Conservation (phyloP, 2,329 filamentous ascomycete species). For the Stagonosporopsis cucurbitacearum region DNA sequence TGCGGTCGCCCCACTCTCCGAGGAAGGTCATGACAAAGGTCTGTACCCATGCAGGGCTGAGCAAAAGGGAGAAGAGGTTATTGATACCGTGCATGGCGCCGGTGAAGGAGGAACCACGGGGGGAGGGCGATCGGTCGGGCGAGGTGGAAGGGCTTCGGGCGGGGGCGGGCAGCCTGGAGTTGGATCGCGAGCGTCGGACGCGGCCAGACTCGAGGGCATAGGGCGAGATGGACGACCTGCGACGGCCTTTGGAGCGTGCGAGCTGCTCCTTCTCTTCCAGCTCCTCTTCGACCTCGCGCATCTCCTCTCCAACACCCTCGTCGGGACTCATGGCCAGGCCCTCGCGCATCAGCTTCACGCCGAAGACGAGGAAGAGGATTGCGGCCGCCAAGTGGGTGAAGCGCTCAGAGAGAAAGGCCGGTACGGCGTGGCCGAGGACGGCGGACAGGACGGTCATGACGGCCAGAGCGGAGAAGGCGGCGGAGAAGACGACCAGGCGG, state of each 20-base stretch:
- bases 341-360: constrained; percentile 81
- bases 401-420: constrained; percentile 86
- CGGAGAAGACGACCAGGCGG: constrained; percentile 89
- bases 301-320: constrained; percentile 93
- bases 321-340: constrained; percentile 87
- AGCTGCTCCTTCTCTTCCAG: constrained; percentile 89
- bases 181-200: constrained; percentile 73
- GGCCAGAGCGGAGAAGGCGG: constrained; percentile 88
- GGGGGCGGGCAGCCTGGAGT: constrained; percentile 78
- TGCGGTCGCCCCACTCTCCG: constrained; percentile 96
- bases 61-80: constrained; percentile 84
- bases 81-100: constrained; percentile 69
- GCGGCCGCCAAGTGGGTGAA: constrained; percentile 88
- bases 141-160: constrained; percentile 76
- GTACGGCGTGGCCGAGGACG: constrained; percentile 88
- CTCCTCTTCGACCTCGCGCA: constrained; percentile 96
- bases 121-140: constrained; percentile 53
- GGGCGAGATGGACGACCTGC: constrained; percentile 72
- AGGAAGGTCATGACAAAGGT: constrained; percentile 99
- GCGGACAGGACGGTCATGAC: constrained; percentile 96
- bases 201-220: constrained; percentile 83
- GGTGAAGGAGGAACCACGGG: constrained; percentile 61
- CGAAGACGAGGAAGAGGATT: constrained; percentile 86
- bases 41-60: constrained; percentile 97
- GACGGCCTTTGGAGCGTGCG: constrained; percentile 67